Evolutionary conservation across 257 asterid genomes (phyloP).

Genomic region (Nicotiana obtusifolia): DNA sequence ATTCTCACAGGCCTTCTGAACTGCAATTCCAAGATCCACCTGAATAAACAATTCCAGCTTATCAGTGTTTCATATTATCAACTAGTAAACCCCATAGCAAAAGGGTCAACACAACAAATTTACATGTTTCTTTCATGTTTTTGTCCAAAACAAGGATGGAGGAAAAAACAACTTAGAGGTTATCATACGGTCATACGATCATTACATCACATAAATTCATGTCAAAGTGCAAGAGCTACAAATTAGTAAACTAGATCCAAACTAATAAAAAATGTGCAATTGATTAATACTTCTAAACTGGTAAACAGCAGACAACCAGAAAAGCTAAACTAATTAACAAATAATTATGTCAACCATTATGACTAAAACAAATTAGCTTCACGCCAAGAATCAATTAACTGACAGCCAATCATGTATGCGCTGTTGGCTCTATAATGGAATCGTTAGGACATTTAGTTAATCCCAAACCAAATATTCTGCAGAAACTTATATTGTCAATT

Average conservation of each 20-base stretch:
- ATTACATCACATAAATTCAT: neutral
- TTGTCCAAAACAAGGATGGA: neutral
- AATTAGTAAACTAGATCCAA: neutral
- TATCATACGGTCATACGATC: neutral
- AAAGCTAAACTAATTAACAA: neutral
- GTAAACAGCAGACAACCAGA: neutral
- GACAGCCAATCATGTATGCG: neutral
- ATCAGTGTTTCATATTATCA: neutral
- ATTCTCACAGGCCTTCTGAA: constrained; percentile 86
- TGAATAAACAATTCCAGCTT: constrained; percentile 23
- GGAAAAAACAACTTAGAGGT: neutral
- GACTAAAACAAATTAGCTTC: neutral
- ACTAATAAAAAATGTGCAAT: neutral
- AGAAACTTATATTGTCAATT: neutral
- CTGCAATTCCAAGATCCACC: constrained; percentile 89
- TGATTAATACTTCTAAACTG: neutral
- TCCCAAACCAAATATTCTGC: neutral
- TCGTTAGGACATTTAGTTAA: neutral
- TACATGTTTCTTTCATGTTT: neutral
- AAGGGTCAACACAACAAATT: neutral
- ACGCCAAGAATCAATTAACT: neutral
- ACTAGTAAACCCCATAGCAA: neutral
- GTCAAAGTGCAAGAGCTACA: neutral
- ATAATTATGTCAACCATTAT: neutral
- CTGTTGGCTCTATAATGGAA: neutral